Evolutionary conservation across 441 rosid species (phyloP), one percentile per base, ranked within the genome.

Genomic region (Flueggea neowawraea): DNA sequence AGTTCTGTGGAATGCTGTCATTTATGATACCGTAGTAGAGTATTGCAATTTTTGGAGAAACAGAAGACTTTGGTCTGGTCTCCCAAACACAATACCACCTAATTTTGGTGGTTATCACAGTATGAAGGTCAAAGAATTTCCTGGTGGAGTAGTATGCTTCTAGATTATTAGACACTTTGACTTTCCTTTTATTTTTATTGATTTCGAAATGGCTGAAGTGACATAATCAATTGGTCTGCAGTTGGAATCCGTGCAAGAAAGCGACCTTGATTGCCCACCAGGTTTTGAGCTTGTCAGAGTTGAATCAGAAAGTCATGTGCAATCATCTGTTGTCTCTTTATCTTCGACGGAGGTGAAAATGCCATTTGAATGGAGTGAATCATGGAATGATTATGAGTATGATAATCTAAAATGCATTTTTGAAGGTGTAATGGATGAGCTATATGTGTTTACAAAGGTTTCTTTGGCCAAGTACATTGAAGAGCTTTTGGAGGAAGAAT

Each of bases 1-100:
- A 82, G 90, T 86, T 64, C 74, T 81, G 75, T 95, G 97, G 97
- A 91, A 95, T 76, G 90, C 92, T 72, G 88, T 86, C 63, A 86
- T 87, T 82, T 80, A 86, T 76, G 98, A 95, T 71, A 67, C 69
- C 61, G 65, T 91, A 64, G 83, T 73, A 39, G 80, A 84, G 48
- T 83, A 71, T 78, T 60, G 75, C 52, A 69, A 77, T 69, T 68
- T 78, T 61, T 95, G 99, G 99, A 79, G 96, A 69, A 84, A 75
- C 70, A 70, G 72, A 54, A 89, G 78, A 75, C 75, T 84, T 55
- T 95, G 99, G 97, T 82, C 63, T 73, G 76, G 64, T 58, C 77
- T 58, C 72, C 75, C 90, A 13, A 62, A 63, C 60, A 55, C 48
- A 51, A 55, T 69, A 67, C 55, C 71, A 31, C 70, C 69, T 54